Conservation (phyloP, 306 rosid genomes). For the Gastrolobium bilobum region DNA sequence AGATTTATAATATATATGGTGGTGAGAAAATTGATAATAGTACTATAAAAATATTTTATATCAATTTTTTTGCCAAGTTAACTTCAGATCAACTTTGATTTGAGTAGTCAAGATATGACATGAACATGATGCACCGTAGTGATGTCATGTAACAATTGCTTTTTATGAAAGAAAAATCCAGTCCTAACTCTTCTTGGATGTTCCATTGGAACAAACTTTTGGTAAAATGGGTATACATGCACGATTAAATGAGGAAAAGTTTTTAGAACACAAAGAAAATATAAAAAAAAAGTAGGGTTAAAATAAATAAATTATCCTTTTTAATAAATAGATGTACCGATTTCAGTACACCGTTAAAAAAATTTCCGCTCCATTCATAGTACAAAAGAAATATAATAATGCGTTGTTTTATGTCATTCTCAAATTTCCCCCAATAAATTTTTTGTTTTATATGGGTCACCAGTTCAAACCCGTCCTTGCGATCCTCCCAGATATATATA, state of each 20-base stretch:
- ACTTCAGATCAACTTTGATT: background rate
- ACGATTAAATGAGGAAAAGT: too few relatives aligned
- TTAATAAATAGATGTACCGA: too few relatives aligned
- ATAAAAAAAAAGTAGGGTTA: too few relatives aligned
- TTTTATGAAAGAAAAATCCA: background rate
- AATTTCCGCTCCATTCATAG: background rate
- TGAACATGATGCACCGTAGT: background rate
- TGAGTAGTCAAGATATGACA: background rate
- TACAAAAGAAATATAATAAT: background rate
- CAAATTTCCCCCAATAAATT: background rate
- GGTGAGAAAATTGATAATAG: background rate
- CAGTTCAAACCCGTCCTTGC: background rate
- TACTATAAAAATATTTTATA: too few relatives aligned
- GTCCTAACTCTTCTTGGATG: background rate
- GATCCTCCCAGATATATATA: background rate
- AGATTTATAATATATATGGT: background rate
- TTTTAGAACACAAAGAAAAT: too few relatives aligned
- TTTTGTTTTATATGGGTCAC: background rate
- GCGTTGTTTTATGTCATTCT: background rate
- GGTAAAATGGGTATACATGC: too few relatives aligned
- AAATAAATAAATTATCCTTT: too few relatives aligned
- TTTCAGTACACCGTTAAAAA: too few relatives aligned
- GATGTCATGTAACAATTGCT: background rate
- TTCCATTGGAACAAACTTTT: too few relatives aligned
- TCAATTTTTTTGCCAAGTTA: too few relatives aligned